Conservation (phyloP, 768 basidiomycete genomes). For the Mrakia hoshinonis region DNA sequence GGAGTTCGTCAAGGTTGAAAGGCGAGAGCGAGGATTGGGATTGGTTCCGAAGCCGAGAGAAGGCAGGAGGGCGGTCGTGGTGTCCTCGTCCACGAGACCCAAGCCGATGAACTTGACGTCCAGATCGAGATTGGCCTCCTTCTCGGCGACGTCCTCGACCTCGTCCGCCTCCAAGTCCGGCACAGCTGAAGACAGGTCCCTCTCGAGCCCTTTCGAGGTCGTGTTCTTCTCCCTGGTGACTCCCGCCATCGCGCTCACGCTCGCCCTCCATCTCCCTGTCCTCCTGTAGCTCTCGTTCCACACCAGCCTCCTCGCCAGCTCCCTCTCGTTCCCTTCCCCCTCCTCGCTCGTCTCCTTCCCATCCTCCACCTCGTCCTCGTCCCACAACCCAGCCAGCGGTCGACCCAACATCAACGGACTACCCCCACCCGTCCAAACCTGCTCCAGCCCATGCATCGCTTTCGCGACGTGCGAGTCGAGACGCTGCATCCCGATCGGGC, state of each 20-base stretch:
- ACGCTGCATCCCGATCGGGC: not conserved
- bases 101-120: not conserved
- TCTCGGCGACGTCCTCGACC: constrained; percentile 4
- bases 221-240: not conserved
- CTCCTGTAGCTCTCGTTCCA: not conserved
- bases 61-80: not conserved
- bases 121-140: not conserved
- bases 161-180: not conserved
- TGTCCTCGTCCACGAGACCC: not conserved
- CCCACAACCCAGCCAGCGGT: not conserved
- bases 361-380: not conserved
- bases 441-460: not conserved
- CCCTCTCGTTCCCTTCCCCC: too few species aligned
- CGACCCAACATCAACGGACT: not conserved
- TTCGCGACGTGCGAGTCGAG: not conserved
- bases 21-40: not conserved
- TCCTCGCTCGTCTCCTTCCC: not conserved
- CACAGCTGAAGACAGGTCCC: not conserved
- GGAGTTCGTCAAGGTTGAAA: not conserved
- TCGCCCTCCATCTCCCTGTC: not conserved
- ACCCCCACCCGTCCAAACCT: not conserved
- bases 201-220: not conserved
- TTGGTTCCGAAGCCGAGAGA: not conserved
- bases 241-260: not conserved
- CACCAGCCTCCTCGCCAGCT: not conserved